Base-by-base conservation (phyloP, 768 basidiomycete genomes). In the Lactarius deliciosus region DNA sequence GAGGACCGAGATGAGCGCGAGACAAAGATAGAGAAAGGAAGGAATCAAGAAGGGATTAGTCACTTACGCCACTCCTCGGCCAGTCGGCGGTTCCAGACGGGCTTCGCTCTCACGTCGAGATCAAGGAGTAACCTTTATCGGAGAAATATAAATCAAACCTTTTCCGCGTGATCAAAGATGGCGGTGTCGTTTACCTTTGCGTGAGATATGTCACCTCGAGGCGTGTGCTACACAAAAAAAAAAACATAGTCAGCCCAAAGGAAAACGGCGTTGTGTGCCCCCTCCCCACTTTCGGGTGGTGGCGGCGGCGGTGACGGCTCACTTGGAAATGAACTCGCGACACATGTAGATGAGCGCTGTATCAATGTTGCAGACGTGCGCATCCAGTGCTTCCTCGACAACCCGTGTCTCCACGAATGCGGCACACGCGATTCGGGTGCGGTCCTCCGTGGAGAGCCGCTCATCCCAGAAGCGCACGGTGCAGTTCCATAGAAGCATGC, bases 401-500 rank as follows among this genome's bases (percentile, higher is more conserved):
- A 82, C 79, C 53, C 84, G 84, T 0, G 85, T 82, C 76, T 92
- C 90, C n/a, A 81, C 77, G 79, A 85, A 88, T 1, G 85, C 84
- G 58, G 86, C 84, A 64, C 85, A 77, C 6, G 86, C 83, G 59
- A 85, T 79, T 50, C 85, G 85, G 1, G 85, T 82, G 55, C 83
- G 82, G n/a, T 84, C 83, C 40, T 86, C 83, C 25, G 78, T 78
- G 13, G 77, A 74, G 64, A 79, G 79, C 0, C 71, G 70, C 15
- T 79, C 79, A 63, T 79, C 78, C 59, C 82, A 74, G 32, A 86
- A 77, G 3, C 85, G 84, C 57, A 81, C 80, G 69, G 85, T 87
- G 72, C 86, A 88, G 71, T 85, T 89, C 90, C 90, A 93, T 4
- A 92, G 79, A 11, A 93, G 81, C 88, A 92, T 89, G 73, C 85